These are phyloP conservation scores for Lenzites betulinus DNA, from an alignment of 768 basidiomycete genomes.

Conservation along the genomic window DNA sequence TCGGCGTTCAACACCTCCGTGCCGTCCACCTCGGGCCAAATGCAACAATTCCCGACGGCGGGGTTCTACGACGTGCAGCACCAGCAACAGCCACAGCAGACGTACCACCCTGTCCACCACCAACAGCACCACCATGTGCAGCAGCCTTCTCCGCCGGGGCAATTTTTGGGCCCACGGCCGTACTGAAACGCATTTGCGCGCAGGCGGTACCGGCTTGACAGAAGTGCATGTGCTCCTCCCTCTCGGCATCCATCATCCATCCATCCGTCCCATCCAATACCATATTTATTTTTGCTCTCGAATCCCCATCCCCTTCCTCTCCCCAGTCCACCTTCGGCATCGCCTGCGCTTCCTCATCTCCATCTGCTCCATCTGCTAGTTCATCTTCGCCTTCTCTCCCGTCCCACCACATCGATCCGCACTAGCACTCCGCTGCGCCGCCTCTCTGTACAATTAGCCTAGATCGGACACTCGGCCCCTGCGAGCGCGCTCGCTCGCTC, in stretches of 20 bases:
- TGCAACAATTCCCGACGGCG: neutral
- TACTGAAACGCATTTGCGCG: neutral
- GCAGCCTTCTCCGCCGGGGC: slow-evolving; percentile 1
- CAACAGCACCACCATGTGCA: neutral
- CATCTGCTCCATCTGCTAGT: too few relatives aligned
- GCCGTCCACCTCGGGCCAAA: neutral
- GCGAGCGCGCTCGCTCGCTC: too few relatives aligned
- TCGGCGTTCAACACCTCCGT: neutral
- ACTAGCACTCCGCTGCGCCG: too few relatives aligned
- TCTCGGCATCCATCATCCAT: too few relatives aligned
- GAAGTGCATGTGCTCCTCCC: neutral
- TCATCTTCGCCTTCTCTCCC: neutral
- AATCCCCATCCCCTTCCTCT: too few relatives aligned
- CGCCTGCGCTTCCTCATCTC: too few relatives aligned
- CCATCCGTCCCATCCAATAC: neutral
- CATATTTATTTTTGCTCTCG: neutral
- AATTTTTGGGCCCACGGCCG: neutral
- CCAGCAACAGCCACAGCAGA: neutral
- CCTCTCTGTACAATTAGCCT: neutral
- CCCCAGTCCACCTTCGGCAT: too few relatives aligned
- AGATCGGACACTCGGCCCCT: neutral
- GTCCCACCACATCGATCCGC: neutral
- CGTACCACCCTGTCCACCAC: neutral
- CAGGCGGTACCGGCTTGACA: neutral
- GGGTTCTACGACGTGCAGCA: slow-evolving; percentile 1